A percentile compares a stretch with the other conserved stretches of the same genome.
Evolutionary conservation across 352 stramenopile species (phyloP).

Genomic region (Phytophthora syringae): DNA sequence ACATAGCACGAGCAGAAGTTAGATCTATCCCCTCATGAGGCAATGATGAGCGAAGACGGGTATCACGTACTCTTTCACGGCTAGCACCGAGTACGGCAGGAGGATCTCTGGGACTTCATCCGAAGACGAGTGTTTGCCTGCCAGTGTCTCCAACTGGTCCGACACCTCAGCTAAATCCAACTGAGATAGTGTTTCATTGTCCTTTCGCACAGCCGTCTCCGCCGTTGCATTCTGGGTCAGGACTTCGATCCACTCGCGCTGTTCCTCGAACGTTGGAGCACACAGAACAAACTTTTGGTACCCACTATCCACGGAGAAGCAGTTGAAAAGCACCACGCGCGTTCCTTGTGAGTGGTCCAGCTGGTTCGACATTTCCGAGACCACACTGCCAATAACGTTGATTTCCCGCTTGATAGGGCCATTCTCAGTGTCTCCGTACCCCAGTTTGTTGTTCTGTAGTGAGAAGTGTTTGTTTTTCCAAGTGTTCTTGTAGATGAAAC

Average conservation of each 20-base stretch:
- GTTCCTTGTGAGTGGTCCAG: constrained; percentile 88
- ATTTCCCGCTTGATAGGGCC: constrained; percentile 89
- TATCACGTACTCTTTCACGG: constrained; percentile 86
- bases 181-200: constrained; percentile 75
- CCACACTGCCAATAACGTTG: constrained; percentile 82
- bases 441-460: constrained; percentile 88
- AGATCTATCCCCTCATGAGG: background rate
- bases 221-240: constrained; percentile 85
- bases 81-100: constrained; percentile 81
- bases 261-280: constrained; percentile 86
- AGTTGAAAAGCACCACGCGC: constrained; percentile 88
- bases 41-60: background rate
- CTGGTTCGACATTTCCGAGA: constrained; percentile 88
- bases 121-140: constrained; percentile 73
- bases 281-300: constrained; percentile 87
- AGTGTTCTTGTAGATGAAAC: constrained; percentile 92
- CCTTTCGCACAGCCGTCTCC: constrained; percentile 79
- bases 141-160: constrained; percentile 80
- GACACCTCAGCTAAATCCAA: constrained; percentile 78
- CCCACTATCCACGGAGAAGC: constrained; percentile 85
- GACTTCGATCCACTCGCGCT: constrained; percentile 90
- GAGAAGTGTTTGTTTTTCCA: constrained; percentile 91
- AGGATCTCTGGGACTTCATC: constrained; percentile 74
- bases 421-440: constrained; percentile 80
- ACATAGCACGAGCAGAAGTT: constrained; percentile 21